Evolutionary conservation across 208 protist species (phyloP), one percentile per base, ranked within the genome.

Genomic region (Leishmania major): DNA sequence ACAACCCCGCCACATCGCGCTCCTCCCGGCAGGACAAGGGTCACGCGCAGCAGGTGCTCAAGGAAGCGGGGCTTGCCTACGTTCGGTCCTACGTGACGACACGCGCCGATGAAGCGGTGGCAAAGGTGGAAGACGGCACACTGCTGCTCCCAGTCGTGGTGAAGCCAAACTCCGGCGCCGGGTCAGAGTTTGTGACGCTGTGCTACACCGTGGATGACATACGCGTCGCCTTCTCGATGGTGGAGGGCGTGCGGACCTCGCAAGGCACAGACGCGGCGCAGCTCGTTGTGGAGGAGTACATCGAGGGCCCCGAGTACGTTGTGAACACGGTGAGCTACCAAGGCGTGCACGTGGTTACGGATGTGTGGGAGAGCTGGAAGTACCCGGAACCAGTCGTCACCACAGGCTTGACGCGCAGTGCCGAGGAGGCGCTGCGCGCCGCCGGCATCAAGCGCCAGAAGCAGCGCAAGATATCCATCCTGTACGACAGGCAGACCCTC

Each of bases 291-390:
- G 91, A 97, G 84, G 95, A 97, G 86, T 97, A 96, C 89, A 95
- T 97, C 75, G 92, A 95, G 19, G 95, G 95, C 13, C 82, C 78
- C 6, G 95, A 97, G 82, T 97, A 97, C 80, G 92, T 97, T 35
- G 92, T 97, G 55, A 92, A 97, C 81, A 89, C 88, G 67, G 92
- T 96, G 53, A 91, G 88, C 72, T 95, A 92, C 85, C 71, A 94
- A 53, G 91, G 92, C 71, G 75, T 80, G n/a, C 87, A 93, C 72
- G 89, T 95, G 49, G 93, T 96, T n/a, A 95, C 93, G 19, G 95
- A 97, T 84, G 84, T 97, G 37, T 97, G 95, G 95, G 82, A 86
- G 73, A 97, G 95, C 84, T 95, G 89, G 87, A 97, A 97, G 81
- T 93, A 87, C 73, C 88, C 92, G 3, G 51, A 85, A 55, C 35